Conservation (phyloP, 2,329 filamentous ascomycete species). For the Penicillium sp. region DNA sequence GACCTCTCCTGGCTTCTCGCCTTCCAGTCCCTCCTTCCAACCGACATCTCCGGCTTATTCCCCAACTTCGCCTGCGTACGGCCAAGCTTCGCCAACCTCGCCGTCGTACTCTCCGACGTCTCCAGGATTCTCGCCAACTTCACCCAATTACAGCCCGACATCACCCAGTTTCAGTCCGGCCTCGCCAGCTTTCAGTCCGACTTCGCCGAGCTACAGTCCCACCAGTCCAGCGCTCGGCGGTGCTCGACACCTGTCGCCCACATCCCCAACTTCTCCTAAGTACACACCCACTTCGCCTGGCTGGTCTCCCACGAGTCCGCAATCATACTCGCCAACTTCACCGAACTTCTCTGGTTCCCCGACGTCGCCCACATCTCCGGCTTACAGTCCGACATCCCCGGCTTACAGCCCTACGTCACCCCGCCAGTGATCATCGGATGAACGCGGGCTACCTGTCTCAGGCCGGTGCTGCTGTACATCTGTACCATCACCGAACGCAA, state of each 20-base stretch:
- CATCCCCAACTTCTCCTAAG: slow-evolving; percentile 50
- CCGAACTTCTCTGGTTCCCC: slow-evolving; percentile 47
- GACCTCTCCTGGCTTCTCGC: slow-evolving; percentile 53
- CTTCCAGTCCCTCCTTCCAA: slow-evolving; percentile 52
- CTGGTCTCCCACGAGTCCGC: slow-evolving; percentile 47
- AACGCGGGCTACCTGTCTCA: slow-evolving; percentile 20
- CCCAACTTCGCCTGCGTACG: slow-evolving; percentile 68
- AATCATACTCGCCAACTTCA: slow-evolving; percentile 50
- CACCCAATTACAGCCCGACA: slow-evolving; percentile 59
- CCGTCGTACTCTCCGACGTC: slow-evolving; percentile 53
- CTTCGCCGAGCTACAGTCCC: slow-evolving; percentile 57
- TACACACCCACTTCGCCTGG: slow-evolving; percentile 56
- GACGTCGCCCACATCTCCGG: slow-evolving; percentile 43
- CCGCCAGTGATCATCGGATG: slow-evolving; percentile 37
- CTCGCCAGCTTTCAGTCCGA: slow-evolving; percentile 53
- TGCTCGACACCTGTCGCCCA: slow-evolving; percentile 42
- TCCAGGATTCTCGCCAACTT: slow-evolving; percentile 56
- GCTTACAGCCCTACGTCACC: slow-evolving; percentile 45
- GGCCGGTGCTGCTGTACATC: slow-evolving; percentile 29
- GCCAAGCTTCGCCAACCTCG: slow-evolving; percentile 63
- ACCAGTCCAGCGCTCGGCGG: slow-evolving; percentile 50
- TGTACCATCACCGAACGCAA: slow-evolving; percentile 39
- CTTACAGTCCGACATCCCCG: slow-evolving; percentile 45
- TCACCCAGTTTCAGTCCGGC: slow-evolving; percentile 55
- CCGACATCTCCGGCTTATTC: slow-evolving; percentile 65